Evolutionary conservation across 1,284 basidiomycete genomes (phyloP).

Genomic region (Microbotryomycetes sp.): DNA sequence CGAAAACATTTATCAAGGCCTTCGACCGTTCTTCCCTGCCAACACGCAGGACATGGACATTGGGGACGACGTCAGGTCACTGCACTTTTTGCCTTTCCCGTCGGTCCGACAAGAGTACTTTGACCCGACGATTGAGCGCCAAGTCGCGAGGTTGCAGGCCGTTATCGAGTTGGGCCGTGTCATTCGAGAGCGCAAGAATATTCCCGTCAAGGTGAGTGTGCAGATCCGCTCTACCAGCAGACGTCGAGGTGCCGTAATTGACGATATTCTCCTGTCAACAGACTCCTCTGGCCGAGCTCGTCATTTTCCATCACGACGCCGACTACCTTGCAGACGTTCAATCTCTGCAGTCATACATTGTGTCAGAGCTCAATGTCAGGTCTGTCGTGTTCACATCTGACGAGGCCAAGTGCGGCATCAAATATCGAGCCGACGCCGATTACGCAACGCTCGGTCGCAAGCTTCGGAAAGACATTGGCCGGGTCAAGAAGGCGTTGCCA

Average conservation of each 20-base stretch:
- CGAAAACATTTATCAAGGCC: conserved; percentile 91
- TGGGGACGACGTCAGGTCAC: conserved; percentile 70
- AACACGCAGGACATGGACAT: conserved; percentile 45
- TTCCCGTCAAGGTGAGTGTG: conserved; percentile 75
- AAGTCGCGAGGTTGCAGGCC: conserved; percentile 87
- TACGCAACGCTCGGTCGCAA: conserved; percentile 93
- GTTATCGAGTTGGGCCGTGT: conserved; percentile 89
- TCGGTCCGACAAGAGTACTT: conserved; percentile 91
- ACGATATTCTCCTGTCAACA: conserved; percentile 38
- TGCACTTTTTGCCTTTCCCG: conserved; percentile 95
- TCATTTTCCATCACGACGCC: conserved; percentile 85
- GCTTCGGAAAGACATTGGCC: conserved; percentile 83
- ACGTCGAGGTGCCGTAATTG: background rate
- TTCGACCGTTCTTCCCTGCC: conserved; percentile 72
- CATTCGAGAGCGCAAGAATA: conserved; percentile 77
- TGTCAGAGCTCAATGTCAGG: conserved; percentile 92
- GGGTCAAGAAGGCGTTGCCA: conserved; percentile 83
- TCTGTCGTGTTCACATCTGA: conserved; percentile 83
- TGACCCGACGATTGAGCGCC: conserved; percentile 89
- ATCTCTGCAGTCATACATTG: conserved; percentile 79
- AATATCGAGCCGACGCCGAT: conserved; percentile 87
- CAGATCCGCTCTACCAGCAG: background rate
- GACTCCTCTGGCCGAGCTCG: conserved; percentile 86
- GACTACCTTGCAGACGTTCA: conserved; percentile 81
- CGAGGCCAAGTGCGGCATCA: conserved; percentile 77